Evolutionary conservation across 768 basidiomycete genomes (phyloP).

Genomic region (Dacryopinax primogenitus): DNA sequence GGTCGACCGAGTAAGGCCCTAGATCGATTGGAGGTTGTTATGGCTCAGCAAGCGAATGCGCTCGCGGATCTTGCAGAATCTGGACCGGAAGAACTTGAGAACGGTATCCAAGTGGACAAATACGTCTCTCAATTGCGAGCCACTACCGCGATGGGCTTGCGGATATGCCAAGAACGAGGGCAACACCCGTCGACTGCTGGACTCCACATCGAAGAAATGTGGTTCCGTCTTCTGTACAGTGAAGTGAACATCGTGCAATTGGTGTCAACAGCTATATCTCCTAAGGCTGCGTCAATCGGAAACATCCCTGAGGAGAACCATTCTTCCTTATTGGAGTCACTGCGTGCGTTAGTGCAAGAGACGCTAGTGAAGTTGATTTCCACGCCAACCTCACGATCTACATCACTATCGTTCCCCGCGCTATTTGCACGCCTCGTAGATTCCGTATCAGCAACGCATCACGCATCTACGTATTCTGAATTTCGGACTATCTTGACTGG

Average conservation of each 20-base stretch:
- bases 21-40: conserved; percentile 40
- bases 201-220: conserved; percentile 62
- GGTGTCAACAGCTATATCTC: conserved; percentile 34
- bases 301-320: conserved; percentile 3
- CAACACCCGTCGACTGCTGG: conserved; percentile 24
- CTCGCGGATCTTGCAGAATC: conserved; percentile 15
- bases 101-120: conserved; percentile 24
- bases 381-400: conserved; percentile 48
- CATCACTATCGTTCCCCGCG: conserved; percentile 74
- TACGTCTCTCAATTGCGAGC: conserved; percentile 41
- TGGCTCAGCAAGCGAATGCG: conserved; percentile 17
- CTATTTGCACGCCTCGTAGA: conserved; percentile 87
- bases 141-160: conserved; percentile 48
- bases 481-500: conserved; percentile 80
- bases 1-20: conserved; percentile 56
- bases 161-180: conserved; percentile 53
- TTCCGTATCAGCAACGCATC: conserved; percentile 38
- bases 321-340: conserved; percentile 19
- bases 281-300: not conserved
- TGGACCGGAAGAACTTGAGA: conserved; percentile 14
- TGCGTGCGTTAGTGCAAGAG: conserved; percentile 67
- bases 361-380: conserved; percentile 77
- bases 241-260: conserved; percentile 70
- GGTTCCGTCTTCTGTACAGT: conserved; percentile 73
- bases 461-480: conserved; percentile 57